Evolutionary conservation across 1,284 basidiomycete genomes (phyloP).

Genomic region (Ganoderma sinense): DNA sequence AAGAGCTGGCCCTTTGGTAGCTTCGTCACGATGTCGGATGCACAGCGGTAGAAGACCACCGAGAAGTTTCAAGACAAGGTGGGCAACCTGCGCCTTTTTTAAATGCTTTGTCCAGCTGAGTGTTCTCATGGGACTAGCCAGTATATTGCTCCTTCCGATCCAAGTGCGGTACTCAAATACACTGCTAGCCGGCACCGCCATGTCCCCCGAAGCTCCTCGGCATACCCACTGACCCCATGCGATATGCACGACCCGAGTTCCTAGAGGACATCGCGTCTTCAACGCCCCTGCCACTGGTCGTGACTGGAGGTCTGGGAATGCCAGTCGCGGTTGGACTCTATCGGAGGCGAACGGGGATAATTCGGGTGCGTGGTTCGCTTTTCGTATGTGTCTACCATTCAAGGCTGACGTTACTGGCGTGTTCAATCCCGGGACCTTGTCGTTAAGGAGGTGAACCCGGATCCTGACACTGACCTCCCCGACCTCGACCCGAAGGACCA

Average conservation of each 20-base stretch:
- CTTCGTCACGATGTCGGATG: no score
- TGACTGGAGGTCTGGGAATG: conserved; percentile 95
- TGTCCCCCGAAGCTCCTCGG: conserved; percentile 94
- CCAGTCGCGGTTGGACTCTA: conserved; percentile 80
- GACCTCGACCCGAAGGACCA: conserved; percentile 77
- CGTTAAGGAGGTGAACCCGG: conserved; percentile 70
- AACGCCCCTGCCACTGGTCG: conserved; percentile 88
- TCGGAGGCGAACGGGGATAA: conserved; percentile 84
- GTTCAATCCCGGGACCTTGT: background rate
- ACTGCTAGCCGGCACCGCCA: conserved; percentile 90
- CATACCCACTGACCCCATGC: conserved; percentile 84
- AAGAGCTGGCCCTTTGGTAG: no score
- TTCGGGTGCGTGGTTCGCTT: conserved; percentile 55
- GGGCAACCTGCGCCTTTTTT: no score
- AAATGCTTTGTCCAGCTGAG: no score
- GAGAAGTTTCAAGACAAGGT: no score
- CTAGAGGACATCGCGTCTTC: conserved; percentile 83
- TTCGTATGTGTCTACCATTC: background rate
- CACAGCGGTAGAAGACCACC: no score
- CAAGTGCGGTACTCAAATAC: conserved; percentile 93
- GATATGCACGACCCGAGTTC: conserved; percentile 88
- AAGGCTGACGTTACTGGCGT: background rate
- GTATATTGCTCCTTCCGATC: conserved; percentile 88
- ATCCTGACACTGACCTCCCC: conserved; percentile 63
- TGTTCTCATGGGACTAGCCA: no score